Base-by-base conservation (phyloP, 768 basidiomycete species). In the Boletus reticulatus region DNA sequence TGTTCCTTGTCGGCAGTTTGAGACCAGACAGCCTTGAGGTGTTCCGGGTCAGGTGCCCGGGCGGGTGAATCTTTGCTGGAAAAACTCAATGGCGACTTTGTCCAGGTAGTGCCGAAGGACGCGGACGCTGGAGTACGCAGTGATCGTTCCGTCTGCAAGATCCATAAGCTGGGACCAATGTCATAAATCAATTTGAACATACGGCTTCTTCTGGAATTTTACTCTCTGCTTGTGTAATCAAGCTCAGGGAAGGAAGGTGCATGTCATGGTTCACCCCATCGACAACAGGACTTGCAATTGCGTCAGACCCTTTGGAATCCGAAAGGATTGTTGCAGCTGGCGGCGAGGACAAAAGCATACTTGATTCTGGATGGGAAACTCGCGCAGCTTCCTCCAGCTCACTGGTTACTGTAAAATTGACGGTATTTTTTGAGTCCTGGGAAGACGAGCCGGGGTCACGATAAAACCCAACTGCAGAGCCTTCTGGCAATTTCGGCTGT, bases 21-120 rank as follows among this genome's bases (percentile, higher is more conserved):
- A 19, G 88, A 89, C 89, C 92, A 93, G 9, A 93, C 82, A 22
- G 88, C 85, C 70, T 88, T 92, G 49, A 94, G 75, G 60, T 89
- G 89, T 64, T 92, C 90, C n/a, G 88, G 87, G 67, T 91, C 89
- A 7, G 89, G 87, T 38, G 78, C 79, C 50, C 88, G 79, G 39
- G 82, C 80, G 16, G 87, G 78, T 10, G 84, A 82, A 36, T 92
- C 89, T 67, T 90, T 91, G 47, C 81, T 66, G 11, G 83, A 67
- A 49, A 86, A 75, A 59, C 72, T 81, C 57, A 84, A 64, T 43
- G 73, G 69, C 10, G 77, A 77, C 63, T 80, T 79, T 44, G 78
- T 70, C 84, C 88, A 87, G 11, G 82, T 70, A n/a, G 70, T 62
- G 19, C 42, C 65, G 34, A 73, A 73, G 22, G 70, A 69, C 4